A percentile compares a stretch with the other conserved stretches of the same genome.
Conservation (phyloP, 2,329 filamentous ascomycete genomes). For the Lachnellula cervina region DNA sequence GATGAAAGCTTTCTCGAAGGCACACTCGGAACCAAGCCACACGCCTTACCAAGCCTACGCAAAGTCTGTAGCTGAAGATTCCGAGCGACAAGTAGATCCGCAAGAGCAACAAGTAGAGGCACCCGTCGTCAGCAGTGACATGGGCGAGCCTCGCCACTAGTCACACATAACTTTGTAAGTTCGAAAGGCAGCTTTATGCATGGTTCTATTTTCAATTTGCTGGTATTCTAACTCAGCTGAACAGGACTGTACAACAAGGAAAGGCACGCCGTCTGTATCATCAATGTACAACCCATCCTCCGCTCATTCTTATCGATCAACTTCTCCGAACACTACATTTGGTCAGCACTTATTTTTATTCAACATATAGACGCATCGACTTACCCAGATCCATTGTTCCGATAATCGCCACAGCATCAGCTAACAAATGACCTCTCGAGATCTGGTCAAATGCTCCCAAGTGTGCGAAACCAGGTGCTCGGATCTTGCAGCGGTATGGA, state of each 20-base stretch:
- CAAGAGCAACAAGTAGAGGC: background rate
- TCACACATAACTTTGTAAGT: conserved; percentile 3
- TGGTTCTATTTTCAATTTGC: conserved; percentile 6
- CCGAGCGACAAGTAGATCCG: background rate
- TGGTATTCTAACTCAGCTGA: conserved; percentile 24
- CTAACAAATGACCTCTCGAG: conserved; percentile 84
- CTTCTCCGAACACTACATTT: conserved; percentile 37
- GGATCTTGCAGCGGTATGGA: conserved; percentile 95
- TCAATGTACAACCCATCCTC: conserved; percentile 19
- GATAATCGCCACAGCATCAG: conserved; percentile 95
- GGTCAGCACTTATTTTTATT: conserved; percentile 18
- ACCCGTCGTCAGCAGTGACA: conserved; percentile 7
- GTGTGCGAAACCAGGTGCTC: conserved; percentile 94
- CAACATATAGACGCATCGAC: conserved; percentile 24
- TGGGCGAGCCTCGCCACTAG: background rate
- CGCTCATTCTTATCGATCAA: conserved; percentile 41
- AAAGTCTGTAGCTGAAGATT: background rate
- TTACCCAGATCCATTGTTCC: conserved; percentile 82
- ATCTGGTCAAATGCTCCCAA: conserved; percentile 92
- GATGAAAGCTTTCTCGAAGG: background rate
- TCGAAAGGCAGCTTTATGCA: background rate
- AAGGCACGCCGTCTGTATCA: conserved; percentile 13
- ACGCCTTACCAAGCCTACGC: background rate
- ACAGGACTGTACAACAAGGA: conserved; percentile 23
- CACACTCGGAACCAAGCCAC: background rate